phyloP scores from a whole-genome alignment of 2,329 filamentous ascomycete genomes.

The Microcera coccophila region DNA sequence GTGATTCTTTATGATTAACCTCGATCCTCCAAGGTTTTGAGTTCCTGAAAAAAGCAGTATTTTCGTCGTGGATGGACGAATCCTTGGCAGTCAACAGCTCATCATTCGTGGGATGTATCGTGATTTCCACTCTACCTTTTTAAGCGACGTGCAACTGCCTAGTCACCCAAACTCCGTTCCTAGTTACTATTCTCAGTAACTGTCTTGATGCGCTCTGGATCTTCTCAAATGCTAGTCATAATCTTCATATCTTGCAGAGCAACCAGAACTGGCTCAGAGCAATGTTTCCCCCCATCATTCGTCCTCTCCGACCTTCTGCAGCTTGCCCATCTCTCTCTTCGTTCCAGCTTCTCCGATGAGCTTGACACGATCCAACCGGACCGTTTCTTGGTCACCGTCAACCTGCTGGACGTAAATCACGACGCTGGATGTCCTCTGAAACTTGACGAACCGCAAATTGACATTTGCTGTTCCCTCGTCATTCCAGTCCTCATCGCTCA shows the following conservation, averaged over 20 bases:
- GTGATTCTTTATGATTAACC: no score
- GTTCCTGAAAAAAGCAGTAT: no score
- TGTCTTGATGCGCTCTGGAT: constrained; percentile 12
- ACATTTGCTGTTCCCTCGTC: constrained; percentile 68
- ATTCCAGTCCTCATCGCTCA: constrained; percentile 78
- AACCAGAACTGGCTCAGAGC: neutral
- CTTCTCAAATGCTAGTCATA: constrained; percentile 3
- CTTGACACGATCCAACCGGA: constrained; percentile 73
- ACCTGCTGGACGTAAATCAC: constrained; percentile 87
- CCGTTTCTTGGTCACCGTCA: constrained; percentile 77
- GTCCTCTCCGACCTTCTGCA: constrained; percentile 87
- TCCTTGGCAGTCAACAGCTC: no score
- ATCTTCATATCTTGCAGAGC: neutral
- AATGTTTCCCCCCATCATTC: constrained; percentile 41
- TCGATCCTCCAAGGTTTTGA: no score
- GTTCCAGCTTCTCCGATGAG: constrained; percentile 86
- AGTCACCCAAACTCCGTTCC: constrained; percentile 20
- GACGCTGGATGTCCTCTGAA: constrained; percentile 86
- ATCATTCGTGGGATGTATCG: no score
- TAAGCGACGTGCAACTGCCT: constrained; percentile 9
- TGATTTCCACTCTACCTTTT: constrained; percentile 20
- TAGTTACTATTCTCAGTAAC: constrained; percentile 4
- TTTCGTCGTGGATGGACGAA: no score
- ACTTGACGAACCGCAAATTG: constrained; percentile 86
- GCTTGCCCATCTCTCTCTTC: constrained; percentile 88